These are phyloP conservation scores for Rosa lucieae DNA, from an alignment of 306 rosid genomes.

Conservation along the genomic window DNA sequence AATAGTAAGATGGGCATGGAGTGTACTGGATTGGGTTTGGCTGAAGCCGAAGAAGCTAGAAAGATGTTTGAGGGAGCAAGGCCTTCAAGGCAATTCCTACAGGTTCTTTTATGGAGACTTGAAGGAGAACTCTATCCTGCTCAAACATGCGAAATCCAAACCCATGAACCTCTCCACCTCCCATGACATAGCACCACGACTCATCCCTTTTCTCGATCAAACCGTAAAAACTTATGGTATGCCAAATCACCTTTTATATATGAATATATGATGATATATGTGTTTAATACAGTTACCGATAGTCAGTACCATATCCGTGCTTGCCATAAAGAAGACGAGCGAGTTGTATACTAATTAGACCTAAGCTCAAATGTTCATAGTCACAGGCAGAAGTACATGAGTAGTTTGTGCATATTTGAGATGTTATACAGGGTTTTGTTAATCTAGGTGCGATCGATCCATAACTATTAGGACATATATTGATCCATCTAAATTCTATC, in stretches of 20 bases:
- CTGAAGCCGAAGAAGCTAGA: conserved; percentile 30
- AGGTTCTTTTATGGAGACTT: conserved; percentile 32
- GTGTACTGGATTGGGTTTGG: conserved; percentile 29
- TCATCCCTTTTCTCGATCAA: conserved; percentile 9
- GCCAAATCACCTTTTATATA: background rate
- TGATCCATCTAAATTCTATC: background rate
- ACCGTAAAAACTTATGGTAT: conserved; percentile 17
- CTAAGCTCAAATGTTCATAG: background rate
- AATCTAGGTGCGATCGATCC: background rate
- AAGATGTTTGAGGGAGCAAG: conserved; percentile 29
- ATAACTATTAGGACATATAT: background rate
- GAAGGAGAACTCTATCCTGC: background rate
- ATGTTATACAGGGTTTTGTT: background rate
- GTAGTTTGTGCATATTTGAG: too few relatives aligned
- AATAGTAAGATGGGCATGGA: conserved; percentile 17
- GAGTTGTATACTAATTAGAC: background rate
- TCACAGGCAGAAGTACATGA: background rate
- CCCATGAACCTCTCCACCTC: conserved; percentile 31
- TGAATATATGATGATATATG: background rate
- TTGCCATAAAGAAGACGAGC: background rate
- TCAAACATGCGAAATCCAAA: conserved; percentile 22
- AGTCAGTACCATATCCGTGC: background rate
- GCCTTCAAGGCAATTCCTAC: conserved; percentile 35
- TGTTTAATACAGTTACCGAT: background rate
- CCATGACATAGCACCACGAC: conserved; percentile 20